Evolutionary conservation across 805 yeast species (phyloP).

Genomic region (Yarrowia sp.): DNA sequence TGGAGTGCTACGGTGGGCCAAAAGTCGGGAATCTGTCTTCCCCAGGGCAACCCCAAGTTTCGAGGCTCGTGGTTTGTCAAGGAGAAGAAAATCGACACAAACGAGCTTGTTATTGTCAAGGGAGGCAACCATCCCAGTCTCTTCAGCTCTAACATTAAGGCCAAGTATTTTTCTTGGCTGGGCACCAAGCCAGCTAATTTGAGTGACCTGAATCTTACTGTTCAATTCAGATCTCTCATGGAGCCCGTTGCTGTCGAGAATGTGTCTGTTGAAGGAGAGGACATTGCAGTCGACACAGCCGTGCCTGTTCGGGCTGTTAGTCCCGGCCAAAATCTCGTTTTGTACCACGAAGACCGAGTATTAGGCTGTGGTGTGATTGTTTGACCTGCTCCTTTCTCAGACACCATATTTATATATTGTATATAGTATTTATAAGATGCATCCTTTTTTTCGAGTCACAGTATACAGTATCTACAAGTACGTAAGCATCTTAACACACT

Average conservation of each 20-base stretch:
- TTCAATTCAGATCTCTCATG: conserved; percentile 77
- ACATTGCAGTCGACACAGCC: conserved; percentile 40
- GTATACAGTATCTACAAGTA: no score
- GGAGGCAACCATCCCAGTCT: conserved; percentile 62
- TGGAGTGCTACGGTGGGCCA: conserved; percentile 98
- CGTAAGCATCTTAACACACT: no score
- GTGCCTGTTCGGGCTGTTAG: conserved; percentile 69
- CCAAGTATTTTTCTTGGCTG: conserved; percentile 53
- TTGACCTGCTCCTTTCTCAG: background rate
- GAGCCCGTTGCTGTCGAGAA: conserved; percentile 45
- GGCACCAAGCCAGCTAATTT: conserved; percentile 28
- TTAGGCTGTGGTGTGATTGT: conserved; percentile 48
- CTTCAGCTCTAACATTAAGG: conserved; percentile 45
- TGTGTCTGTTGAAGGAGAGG: conserved; percentile 28
- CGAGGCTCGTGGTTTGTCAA: conserved; percentile 85
- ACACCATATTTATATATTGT: background rate
- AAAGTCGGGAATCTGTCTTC: conserved; percentile 72
- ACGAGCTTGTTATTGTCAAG: conserved; percentile 74
- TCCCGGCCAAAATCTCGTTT: conserved; percentile 80
- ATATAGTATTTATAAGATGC: conserved; percentile 3
- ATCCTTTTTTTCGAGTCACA: no score
- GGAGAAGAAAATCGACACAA: conserved; percentile 58
- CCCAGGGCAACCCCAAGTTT: conserved; percentile 76
- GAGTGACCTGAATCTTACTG: conserved; percentile 38
- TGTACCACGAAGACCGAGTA: conserved; percentile 64